Evolutionary conservation across 2,329 filamentous ascomycete species (phyloP), one percentile per base, ranked within the genome.

Genomic region (Acephala macrosclerotiorum): DNA sequence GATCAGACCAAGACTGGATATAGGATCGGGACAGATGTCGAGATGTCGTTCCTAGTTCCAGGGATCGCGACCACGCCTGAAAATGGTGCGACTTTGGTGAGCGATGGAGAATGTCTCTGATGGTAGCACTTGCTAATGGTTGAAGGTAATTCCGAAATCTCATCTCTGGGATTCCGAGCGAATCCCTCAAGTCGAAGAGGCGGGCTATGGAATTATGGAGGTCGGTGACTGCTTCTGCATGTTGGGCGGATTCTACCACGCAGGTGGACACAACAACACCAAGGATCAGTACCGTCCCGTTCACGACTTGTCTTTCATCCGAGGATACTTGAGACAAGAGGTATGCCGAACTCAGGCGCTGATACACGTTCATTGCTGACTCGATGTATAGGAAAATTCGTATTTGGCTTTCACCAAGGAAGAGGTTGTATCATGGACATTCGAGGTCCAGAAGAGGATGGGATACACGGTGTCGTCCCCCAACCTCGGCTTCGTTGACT

Each of bases 401-500:
- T 73, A 73, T 47, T 58, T 73, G 22, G 63, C 65, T 9, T 66
- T 68, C 45, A 58, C 47, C 7, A 66, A 64, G 33, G 71, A 73
- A 36, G 67, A 73, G 22, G 70, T 73, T 11, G 20, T 68, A 5
- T 68, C 66, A 3, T 73, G 70, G 71, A 57, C 59, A 49, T 57
- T 63, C 16, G 68, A 71, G 33, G 71, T 69, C 7, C 69, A 72
- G 58, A 64, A 60, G 40, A 64, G 65, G 25, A 67, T 71, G 66
- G 71, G 71, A n/a, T 73, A 66, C 38, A 67, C 59, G 9, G 45
- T 71, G 8, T 73, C 71, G 6, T 71, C 69, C 66, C 71, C 71
- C 1, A 73, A 97, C 76, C 78, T 98, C 16, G 88, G 97, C 16
- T 97, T 96, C 76, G 87, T 96, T 64, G 93, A 96, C 75, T 97